phyloP scores from a whole-genome alignment of 129 eudicot genomes.

The Arctium lappa region DNA sequence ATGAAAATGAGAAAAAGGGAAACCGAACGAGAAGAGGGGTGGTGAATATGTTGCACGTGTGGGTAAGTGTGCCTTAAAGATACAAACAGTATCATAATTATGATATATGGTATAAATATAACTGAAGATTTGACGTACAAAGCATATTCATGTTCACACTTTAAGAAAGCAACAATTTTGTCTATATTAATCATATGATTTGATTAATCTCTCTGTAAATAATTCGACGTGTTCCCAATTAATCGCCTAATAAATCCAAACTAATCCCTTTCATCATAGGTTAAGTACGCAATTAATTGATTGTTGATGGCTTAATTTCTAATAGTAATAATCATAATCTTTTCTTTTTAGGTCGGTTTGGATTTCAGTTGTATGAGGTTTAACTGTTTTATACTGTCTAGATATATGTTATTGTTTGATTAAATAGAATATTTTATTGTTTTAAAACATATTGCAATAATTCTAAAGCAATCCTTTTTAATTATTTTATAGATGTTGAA shows the following conservation, averaged over 20 bases:
- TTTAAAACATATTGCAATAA: too few species aligned
- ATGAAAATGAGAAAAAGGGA: not conserved
- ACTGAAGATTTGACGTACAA: not conserved
- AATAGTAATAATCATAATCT: not conserved
- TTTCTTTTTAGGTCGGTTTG: not conserved
- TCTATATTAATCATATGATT: constrained; percentile 1
- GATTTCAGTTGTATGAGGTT: not conserved
- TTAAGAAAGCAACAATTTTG: constrained; percentile 10
- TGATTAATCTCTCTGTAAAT: constrained; percentile 1
- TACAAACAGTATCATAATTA: not conserved
- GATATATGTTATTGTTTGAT: not conserved
- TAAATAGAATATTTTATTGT: not conserved
- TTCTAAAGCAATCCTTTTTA: too few species aligned
- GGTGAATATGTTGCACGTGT: not conserved
- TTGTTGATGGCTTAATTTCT: constrained; percentile 14
- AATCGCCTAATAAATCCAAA: constrained; percentile 20
- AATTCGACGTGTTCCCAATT: constrained; percentile 4
- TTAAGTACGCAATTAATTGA: constrained; percentile 19
- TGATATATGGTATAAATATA: not conserved
- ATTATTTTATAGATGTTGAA: too few species aligned
- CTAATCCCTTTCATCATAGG: constrained; percentile 22
- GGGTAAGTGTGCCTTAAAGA: not conserved
- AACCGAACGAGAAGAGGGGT: too few species aligned
- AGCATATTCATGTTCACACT: constrained; percentile 34
- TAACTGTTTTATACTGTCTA: not conserved